Evolutionary conservation across 768 basidiomycete genomes (phyloP).

Genomic region (Pleurotus tuber-regium): DNA sequence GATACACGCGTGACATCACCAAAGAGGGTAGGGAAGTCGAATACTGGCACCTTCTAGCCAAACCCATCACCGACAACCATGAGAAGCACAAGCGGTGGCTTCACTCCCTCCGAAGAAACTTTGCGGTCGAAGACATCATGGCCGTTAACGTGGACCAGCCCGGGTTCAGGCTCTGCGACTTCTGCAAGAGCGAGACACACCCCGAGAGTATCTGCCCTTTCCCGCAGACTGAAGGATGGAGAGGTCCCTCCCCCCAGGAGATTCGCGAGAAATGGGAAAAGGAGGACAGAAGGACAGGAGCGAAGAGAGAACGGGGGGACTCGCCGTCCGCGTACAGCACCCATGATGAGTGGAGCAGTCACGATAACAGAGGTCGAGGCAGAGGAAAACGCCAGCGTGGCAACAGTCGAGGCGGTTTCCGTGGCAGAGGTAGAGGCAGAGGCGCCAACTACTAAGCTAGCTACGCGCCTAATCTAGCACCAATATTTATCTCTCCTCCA

Average conservation of each 20-base stretch:
- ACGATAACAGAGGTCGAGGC: too few species aligned
- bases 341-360: too few species aligned
- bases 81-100: background rate
- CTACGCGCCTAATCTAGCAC: too few species aligned
- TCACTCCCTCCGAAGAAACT: background rate
- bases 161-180: background rate
- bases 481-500: too few species aligned
- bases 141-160: background rate
- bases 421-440: too few species aligned
- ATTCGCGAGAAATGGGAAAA: background rate
- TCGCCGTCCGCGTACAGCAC: too few species aligned
- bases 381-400: too few species aligned
- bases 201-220: background rate
- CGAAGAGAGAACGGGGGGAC: background rate
- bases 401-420: too few species aligned
- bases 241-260: background rate
- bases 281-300: background rate
- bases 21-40: too few species aligned
- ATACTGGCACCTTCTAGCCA: background rate
- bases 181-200: background rate
- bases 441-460: too few species aligned
- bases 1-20: background rate
- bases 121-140: background rate
- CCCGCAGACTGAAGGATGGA: background rate
- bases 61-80: background rate